Evolutionary conservation across 345 rosid genomes (phyloP), one percentile per base, ranked within the genome.

Genomic region (Hibiscus trionum): DNA sequence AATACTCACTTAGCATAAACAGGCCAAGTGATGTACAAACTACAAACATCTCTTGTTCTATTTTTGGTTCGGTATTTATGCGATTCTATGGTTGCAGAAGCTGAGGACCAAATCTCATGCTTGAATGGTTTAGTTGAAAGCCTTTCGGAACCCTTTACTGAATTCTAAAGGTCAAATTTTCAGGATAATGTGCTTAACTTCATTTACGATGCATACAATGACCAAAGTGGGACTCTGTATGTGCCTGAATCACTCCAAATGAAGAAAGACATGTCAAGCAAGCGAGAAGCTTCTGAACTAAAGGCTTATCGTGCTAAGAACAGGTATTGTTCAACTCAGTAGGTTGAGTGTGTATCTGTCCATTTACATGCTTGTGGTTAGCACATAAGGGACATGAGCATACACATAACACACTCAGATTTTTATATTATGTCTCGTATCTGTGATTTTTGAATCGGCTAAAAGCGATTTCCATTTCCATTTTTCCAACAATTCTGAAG

Each of bases 131-230:
- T 61, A 61, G 42, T 61, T 62, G 16, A 50, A 59, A 55, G 26
- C 53, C 26, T 27, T 49, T 56, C 56, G 61, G 66, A 61, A 19
- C 52, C 73, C 55, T 62, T 15, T 72, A 19, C 71, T 67, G 50
- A 44, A 56, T 39, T 46, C 47, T 58, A 37, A 61, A 17, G 64
- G 19, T 52, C 27, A 15, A 47, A 4, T 15, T 71, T 61, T 75
- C 89, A 93, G 98, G 93, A 93, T 50, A 72, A 75, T 44, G 89
- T 93, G 76, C 86, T 88, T 74, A 53, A 89, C 75, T 88, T 82
- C 69, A 75, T 91, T 10, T 62, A 59, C 50, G 85, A 87, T 81
- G 91, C 93, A 49, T 91, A 88, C 79, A 82, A 83, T 72, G 80
- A 73, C 33, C 76, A 85, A 74, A 68, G 76, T 24, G 90, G 86